A percentile compares a stretch with the other conserved stretches of the same genome.
phyloP scores from a whole-genome alignment of 768 basidiomycete species.

The Kondoa malvinella region DNA sequence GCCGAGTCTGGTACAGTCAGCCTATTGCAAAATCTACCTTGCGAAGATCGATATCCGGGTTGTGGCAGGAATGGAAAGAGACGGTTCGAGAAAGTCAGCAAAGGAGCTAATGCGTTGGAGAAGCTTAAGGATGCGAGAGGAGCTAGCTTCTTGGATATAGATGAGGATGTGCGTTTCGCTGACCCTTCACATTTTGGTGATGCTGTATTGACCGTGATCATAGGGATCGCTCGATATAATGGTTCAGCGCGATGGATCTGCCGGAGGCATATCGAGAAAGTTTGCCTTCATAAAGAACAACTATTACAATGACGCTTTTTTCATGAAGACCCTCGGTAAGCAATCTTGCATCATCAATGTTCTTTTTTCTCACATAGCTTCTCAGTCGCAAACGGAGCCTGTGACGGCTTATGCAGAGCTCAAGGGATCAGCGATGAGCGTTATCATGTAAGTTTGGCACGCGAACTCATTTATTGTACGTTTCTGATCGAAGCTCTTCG shows the following conservation, averaged over 20 bases:
- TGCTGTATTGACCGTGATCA: slow-evolving; percentile 5
- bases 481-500: slow-evolving; percentile 5
- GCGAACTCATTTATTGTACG: not conserved
- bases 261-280: slow-evolving; percentile 34
- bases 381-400: slow-evolving; percentile 67
- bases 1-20: slow-evolving; percentile 24
- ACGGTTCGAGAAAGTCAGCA: slow-evolving; percentile 39
- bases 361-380: slow-evolving; percentile 34
- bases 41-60: slow-evolving; percentile 26
- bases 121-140: slow-evolving; percentile 59
- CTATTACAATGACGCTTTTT: slow-evolving; percentile 96
- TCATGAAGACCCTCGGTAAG: slow-evolving; percentile 84
- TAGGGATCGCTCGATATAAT: slow-evolving; percentile 85
- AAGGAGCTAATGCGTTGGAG: slow-evolving; percentile 46
- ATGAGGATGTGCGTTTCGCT: slow-evolving; percentile 63
- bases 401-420: slow-evolving; percentile 56
- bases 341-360: slow-evolving; percentile 8
- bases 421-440: slow-evolving; percentile 53
- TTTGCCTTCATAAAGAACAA: slow-evolving; percentile 84
- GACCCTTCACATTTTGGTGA: not conserved
- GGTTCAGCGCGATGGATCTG: slow-evolving; percentile 61
- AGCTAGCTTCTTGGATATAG: slow-evolving; percentile 71
- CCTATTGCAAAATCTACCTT: slow-evolving; percentile 31
- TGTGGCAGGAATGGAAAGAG: not conserved
- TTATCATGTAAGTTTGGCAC: not conserved